Percentiles rank a stretch among this genome's conserved stretches.
These are phyloP conservation scores for Arthrobotrys megalospora DNA, from an alignment of 2,329 filamentous ascomycete genomes.

Conservation along the genomic window DNA sequence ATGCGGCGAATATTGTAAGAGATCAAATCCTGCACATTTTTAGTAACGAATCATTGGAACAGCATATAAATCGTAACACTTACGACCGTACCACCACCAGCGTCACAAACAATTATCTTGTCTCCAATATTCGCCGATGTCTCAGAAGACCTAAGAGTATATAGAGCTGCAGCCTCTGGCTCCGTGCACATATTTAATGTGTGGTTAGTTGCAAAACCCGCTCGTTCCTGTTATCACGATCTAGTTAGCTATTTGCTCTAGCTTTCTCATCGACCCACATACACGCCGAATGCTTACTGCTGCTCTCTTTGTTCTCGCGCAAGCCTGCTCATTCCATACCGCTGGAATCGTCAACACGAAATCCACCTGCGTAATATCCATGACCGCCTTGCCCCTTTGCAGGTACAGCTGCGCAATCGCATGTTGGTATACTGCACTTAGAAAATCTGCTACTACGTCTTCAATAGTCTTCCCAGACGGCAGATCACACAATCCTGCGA, in stretches of 20 bases:
- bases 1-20: conserved; percentile 70
- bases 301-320: conserved; percentile 42
- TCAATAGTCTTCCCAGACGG: conserved; percentile 60
- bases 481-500: conserved; percentile 47
- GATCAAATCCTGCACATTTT: conserved; percentile 68
- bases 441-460: conserved; percentile 61
- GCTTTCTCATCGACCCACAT: neutral
- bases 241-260: neutral
- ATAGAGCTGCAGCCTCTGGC: conserved; percentile 72
- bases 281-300: conserved; percentile 40
- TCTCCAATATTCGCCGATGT: conserved; percentile 68
- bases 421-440: conserved; percentile 62
- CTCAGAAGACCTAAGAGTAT: conserved; percentile 67
- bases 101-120: conserved; percentile 72
- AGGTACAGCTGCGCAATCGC: conserved; percentile 60
- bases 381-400: conserved; percentile 54
- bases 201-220: conserved; percentile 54
- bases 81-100: conserved; percentile 76
- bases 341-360: conserved; percentile 86
- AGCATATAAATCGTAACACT: conserved; percentile 73
- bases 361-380: conserved; percentile 71
- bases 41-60: neutral
- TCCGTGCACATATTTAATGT: conserved; percentile 71
- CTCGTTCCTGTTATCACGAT: conserved; percentile 35
- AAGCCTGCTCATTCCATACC: conserved; percentile 78